phyloP scores from a whole-genome alignment of 2,329 filamentous ascomycete genomes.

The Aspergillus flavus region DNA sequence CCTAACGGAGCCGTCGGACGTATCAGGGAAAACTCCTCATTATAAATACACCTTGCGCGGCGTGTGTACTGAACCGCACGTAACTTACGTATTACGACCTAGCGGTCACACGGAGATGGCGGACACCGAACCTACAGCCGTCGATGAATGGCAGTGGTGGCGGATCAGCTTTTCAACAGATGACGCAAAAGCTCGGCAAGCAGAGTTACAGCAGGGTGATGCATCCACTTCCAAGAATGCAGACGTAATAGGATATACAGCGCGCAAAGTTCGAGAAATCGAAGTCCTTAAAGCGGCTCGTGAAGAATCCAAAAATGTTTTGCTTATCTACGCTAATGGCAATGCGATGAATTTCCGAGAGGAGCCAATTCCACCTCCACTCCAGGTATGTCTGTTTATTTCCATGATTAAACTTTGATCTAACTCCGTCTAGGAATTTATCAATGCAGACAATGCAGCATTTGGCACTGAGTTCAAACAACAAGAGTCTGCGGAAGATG shows the following conservation, averaged over 20 bases:
- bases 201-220: slow-evolving; percentile 25
- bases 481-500: slow-evolving; percentile 19
- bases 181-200: slow-evolving; percentile 41
- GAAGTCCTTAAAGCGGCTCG: slow-evolving; percentile 59
- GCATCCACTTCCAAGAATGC: slow-evolving; percentile 28
- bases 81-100: slow-evolving; percentile 57
- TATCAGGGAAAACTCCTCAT: slow-evolving; percentile 42
- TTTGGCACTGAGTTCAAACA: slow-evolving; percentile 42
- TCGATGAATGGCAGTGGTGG: slow-evolving; percentile 57
- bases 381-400: slow-evolving; percentile 36
- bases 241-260: slow-evolving; percentile 44
- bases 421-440: slow-evolving; percentile 44
- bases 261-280: slow-evolving; percentile 49
- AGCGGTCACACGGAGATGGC: slow-evolving; percentile 23
- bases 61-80: slow-evolving; percentile 59
- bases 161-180: slow-evolving; percentile 54
- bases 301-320: slow-evolving; percentile 53
- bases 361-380: slow-evolving; percentile 34
- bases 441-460: slow-evolving; percentile 52
- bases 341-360: slow-evolving; percentile 41
- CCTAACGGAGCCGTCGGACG: slow-evolving; percentile 49
- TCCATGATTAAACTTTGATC: not conserved
- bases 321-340: slow-evolving; percentile 64
- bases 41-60: slow-evolving; percentile 60
- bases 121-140: slow-evolving; percentile 22